Evolutionary conservation across 73 alveolate genomes (phyloP).

Genomic region (Stentor coeruleus): DNA sequence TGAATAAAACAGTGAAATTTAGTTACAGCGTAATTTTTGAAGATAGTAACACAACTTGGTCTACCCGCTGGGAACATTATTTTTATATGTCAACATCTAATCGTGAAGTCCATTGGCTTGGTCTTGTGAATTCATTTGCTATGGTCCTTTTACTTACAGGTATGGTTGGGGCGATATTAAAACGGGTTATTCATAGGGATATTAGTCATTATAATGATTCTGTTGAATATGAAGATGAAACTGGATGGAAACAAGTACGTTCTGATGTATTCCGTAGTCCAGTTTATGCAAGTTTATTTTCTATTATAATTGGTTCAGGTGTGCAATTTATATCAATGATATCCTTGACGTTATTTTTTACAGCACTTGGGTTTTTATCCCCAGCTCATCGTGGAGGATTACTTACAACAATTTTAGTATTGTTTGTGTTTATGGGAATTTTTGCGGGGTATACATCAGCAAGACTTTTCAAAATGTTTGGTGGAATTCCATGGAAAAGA

Average conservation of each 20-base stretch:
- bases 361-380: conserved; percentile 42
- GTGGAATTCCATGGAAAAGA: conserved; percentile 40
- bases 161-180: conserved; percentile 1
- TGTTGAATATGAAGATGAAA: conserved; percentile 29
- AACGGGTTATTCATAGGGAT: conserved; percentile 6
- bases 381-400: conserved; percentile 49
- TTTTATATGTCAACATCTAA: not conserved
- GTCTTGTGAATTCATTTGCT: conserved; percentile 10
- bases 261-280: conserved; percentile 53
- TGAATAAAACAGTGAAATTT: not conserved
- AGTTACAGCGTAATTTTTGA: conserved; percentile 16
- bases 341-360: conserved; percentile 21
- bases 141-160: conserved; percentile 17
- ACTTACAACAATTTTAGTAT: conserved; percentile 31
- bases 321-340: conserved; percentile 31
- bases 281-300: conserved; percentile 9
- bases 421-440: conserved; percentile 38
- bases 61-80: conserved; percentile 23
- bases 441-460: conserved; percentile 38
- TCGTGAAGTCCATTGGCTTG: conserved; percentile 24
- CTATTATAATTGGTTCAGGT: conserved; percentile 43
- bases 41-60: not conserved
- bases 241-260: conserved; percentile 50
- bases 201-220: not conserved
- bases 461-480: conserved; percentile 35